A percentile compares a stretch with the other conserved stretches of the same genome.
These are phyloP conservation scores for Alternaria alternata DNA, from an alignment of 2,329 filamentous ascomycete genomes.

Conservation along the genomic window DNA sequence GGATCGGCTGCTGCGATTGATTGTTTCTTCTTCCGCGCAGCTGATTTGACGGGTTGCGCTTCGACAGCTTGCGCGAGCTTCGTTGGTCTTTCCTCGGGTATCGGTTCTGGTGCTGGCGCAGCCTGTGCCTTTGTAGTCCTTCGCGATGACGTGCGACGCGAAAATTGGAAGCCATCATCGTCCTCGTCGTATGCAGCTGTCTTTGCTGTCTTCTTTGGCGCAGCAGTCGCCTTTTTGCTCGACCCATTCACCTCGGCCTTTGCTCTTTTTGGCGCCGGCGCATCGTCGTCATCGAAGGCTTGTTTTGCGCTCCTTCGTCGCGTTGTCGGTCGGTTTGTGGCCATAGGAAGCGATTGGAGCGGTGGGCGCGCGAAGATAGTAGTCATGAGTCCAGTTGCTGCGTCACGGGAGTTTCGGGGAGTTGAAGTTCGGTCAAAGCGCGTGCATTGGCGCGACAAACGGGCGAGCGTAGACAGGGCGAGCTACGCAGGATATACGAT, in stretches of 20 bases:
- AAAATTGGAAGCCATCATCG: slow-evolving; percentile 59
- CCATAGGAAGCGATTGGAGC: slow-evolving; percentile 58
- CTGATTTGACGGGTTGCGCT: slow-evolving; percentile 18
- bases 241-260: slow-evolving; percentile 52
- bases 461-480: slow-evolving; percentile 16
- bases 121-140: slow-evolving; percentile 48
- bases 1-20: slow-evolving; percentile 32
- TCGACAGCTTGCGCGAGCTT: slow-evolving; percentile 30
- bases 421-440: slow-evolving; percentile 41
- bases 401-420: slow-evolving; percentile 26
- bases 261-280: slow-evolving; percentile 54
- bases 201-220: slow-evolving; percentile 50
- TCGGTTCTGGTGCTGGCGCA: slow-evolving; percentile 36
- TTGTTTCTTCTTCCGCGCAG: slow-evolving; percentile 42
- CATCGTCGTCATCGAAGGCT: slow-evolving; percentile 56
- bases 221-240: slow-evolving; percentile 46
- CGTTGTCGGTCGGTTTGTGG: slow-evolving; percentile 53
- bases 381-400: slow-evolving; percentile 48
- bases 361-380: slow-evolving; percentile 50
- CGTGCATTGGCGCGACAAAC: slow-evolving; percentile 45
- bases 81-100: slow-evolving; percentile 38
- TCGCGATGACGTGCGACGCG: slow-evolving; percentile 49
- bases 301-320: slow-evolving; percentile 58
- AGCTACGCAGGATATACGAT: slow-evolving; percentile 14
- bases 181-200: slow-evolving; percentile 56